These are phyloP conservation scores for Didymella pinodella DNA, from an alignment of 2,329 filamentous ascomycete genomes.

Conservation along the genomic window DNA sequence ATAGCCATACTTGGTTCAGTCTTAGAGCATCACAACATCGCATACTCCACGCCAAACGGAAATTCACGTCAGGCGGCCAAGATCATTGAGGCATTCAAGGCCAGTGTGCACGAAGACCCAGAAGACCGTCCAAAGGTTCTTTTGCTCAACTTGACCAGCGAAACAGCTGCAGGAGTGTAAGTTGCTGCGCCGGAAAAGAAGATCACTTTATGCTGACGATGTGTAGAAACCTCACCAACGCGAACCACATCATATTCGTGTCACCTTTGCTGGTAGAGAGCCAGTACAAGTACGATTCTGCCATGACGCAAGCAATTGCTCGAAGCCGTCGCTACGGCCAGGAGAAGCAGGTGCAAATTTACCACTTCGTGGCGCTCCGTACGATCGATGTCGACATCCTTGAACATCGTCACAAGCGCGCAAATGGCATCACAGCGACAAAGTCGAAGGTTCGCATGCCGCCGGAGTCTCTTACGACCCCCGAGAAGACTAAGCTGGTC, in stretches of 20 bases:
- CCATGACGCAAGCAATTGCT: constrained; percentile 70
- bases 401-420: constrained; percentile 53
- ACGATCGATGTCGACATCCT: constrained; percentile 60
- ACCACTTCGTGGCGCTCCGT: constrained; percentile 84
- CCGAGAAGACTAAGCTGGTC: constrained; percentile 34
- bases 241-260: constrained; percentile 71
- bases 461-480: constrained; percentile 16
- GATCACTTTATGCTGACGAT: not conserved
- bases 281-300: constrained; percentile 63
- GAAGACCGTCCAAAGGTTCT: constrained; percentile 57
- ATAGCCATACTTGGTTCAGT: constrained; percentile 28
- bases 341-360: constrained; percentile 64
- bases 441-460: constrained; percentile 11
- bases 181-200: constrained; percentile 24
- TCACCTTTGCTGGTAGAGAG: constrained; percentile 61
- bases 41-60: constrained; percentile 26
- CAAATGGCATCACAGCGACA: constrained; percentile 25
- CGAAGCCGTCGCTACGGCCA: constrained; percentile 67
- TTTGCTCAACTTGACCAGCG: constrained; percentile 64
- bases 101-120: constrained; percentile 22
- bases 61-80: constrained; percentile 22
- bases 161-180: constrained; percentile 68
- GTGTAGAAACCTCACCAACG: constrained; percentile 66
- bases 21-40: constrained; percentile 29
- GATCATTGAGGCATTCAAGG: constrained; percentile 43